Base-by-base conservation (phyloP, 73 alveolate genomes). In the Loxodes magnus region DNA sequence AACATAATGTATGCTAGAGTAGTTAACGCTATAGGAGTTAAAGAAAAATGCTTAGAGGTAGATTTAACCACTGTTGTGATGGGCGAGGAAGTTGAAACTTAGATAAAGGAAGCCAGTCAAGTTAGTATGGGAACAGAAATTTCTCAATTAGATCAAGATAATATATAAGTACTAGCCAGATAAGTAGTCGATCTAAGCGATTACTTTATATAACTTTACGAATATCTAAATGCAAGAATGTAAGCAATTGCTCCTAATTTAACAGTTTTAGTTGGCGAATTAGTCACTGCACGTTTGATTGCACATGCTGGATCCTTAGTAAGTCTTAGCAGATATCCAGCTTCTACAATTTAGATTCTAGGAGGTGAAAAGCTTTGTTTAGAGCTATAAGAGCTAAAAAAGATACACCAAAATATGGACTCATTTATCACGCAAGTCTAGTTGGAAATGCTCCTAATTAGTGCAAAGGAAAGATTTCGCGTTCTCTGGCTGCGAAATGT, bases 191-290 rank as follows among this genome's bases (percentile, higher is more conserved):
- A 82, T 29, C 82, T 92, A 65, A 52, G 92, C 24, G 97, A 88
- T 63, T 88, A 84, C 66, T 57, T 94, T 51, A 76, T 68, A 29
- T 51, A 89, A 42, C 53, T 86, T 35, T 68, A 86, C 38, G 96
- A 88, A 43, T 91, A 91, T 64, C 64, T 90, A 39, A 53, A 84
- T 72, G 79, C 88, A 83, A 84, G 99, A 57, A 95, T 93, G 99
- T 82, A 87, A 74, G 98, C 99, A 35, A 83, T 95, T 34, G 99
- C 99, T 10, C 99, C 99, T 27, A 95, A 95, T 69, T 79, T 95
- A 59, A 95, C 99, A 38, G 77, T 81, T 56, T 78, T 95, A 84
- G 96, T 95, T 58, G 99, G 99, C 25, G 99, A 95, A 77, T 79
- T 94, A 35, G 99, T 95, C 30, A 99, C 98, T n/a, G 99, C 99